Conservation (phyloP, 2,329 filamentous ascomycete species). For the Penicillium sp. region DNA sequence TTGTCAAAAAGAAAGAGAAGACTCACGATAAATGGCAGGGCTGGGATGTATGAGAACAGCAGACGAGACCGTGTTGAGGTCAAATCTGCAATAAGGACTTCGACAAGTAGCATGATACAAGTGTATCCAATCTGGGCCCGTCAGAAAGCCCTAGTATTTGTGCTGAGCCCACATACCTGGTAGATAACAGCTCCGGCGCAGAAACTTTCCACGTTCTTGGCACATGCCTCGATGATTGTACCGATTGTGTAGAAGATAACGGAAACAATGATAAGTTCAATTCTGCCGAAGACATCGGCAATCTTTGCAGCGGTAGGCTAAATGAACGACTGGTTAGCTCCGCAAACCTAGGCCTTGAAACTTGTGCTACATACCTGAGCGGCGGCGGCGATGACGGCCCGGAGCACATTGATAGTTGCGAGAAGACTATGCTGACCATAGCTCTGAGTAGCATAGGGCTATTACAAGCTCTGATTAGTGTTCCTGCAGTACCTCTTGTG, state of each 20-base stretch:
- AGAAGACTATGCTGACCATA: constrained; percentile 58
- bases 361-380: constrained; percentile 43
- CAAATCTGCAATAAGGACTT: constrained; percentile 65
- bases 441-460: constrained; percentile 55
- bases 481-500: not conserved
- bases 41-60: constrained; percentile 66
- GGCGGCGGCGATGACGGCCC: constrained; percentile 61
- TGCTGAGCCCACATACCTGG: not conserved
- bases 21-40: constrained; percentile 53
- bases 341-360: not conserved
- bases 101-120: constrained; percentile 60
- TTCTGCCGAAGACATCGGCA: constrained; percentile 63
- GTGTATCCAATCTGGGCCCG: constrained; percentile 58
- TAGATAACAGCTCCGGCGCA: constrained; percentile 61
- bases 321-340: not conserved
- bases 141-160: not conserved
- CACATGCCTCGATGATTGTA: constrained; percentile 58
- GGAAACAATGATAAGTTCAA: constrained; percentile 58
- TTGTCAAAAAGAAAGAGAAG: not conserved
- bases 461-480: constrained; percentile 20
- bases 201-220: constrained; percentile 54
- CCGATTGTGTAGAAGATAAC: constrained; percentile 59
- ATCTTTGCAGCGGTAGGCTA: constrained; percentile 62
- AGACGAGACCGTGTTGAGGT: constrained; percentile 64
- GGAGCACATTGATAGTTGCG: constrained; percentile 60